Percentiles rank a stretch among this genome's conserved stretches.
Evolutionary conservation across 202 grass and related monocot species (phyloP).

Genomic region (Musa balbisiana): DNA sequence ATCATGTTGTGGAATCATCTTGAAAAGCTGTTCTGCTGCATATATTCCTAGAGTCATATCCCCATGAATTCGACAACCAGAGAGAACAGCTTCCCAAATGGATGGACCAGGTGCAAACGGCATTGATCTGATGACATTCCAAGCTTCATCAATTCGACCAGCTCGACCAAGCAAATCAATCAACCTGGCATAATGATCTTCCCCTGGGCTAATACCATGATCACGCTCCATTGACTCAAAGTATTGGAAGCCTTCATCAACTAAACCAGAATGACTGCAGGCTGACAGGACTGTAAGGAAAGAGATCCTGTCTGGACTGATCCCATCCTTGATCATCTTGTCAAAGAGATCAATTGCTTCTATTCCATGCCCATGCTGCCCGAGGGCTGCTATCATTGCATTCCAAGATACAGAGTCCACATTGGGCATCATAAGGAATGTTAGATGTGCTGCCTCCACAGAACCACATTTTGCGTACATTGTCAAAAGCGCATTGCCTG

Average conservation of each 20-base stretch:
- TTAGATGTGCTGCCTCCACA: conserved; percentile 47
- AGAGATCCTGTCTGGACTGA: conserved; percentile 65
- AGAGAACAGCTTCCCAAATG: conserved; percentile 73
- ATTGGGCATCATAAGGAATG: conserved; percentile 64
- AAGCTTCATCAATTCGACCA: conserved; percentile 60
- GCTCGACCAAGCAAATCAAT: conserved; percentile 73
- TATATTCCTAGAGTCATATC: conserved; percentile 53
- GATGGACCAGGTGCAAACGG: conserved; percentile 50
- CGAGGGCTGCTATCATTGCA: conserved; percentile 81
- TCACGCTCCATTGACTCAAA: conserved; percentile 76
- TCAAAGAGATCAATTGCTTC: conserved; percentile 69
- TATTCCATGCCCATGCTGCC: conserved; percentile 71
- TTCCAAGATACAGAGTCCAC: conserved; percentile 76
- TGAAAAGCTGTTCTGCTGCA: conserved; percentile 59
- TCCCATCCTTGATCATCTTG: conserved; percentile 49
- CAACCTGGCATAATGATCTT: conserved; percentile 66
- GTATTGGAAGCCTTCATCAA: conserved; percentile 63
- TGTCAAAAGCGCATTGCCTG: conserved; percentile 72
- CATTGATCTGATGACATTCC: conserved; percentile 60
- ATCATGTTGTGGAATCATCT: conserved; percentile 61
- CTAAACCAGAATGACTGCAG: conserved; percentile 74
- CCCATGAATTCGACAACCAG: conserved; percentile 53
- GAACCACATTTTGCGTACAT: conserved; percentile 87
- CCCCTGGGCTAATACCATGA: conserved; percentile 59
- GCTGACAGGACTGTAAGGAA: conserved; percentile 73